Evolutionary conservation across 129 eudicot species (phyloP).

Genomic region (Dittrichia graveolens): DNA sequence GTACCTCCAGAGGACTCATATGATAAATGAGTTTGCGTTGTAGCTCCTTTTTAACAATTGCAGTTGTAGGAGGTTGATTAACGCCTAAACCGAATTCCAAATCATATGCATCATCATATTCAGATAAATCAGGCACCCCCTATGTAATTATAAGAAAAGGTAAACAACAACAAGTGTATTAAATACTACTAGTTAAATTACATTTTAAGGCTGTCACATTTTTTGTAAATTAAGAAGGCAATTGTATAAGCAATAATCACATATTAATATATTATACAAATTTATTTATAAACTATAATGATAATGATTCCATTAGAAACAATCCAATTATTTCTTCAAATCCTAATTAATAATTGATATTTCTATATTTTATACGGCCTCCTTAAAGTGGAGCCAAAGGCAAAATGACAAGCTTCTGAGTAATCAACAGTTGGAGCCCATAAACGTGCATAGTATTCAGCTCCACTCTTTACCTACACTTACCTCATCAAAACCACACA

Average conservation of each 20-base stretch:
- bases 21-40: constrained; percentile 34
- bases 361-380: not conserved
- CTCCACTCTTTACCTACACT: constrained; percentile 37
- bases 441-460: constrained; percentile 26
- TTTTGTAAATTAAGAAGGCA: no score
- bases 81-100: constrained; percentile 36
- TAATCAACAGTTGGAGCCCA: constrained; percentile 28
- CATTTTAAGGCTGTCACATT: no score
- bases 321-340: no score
- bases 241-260: no score
- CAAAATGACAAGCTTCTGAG: constrained; percentile 24
- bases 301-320: no score
- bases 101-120: constrained; percentile 40
- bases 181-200: no score
- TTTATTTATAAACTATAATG: no score
- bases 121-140: constrained; percentile 41
- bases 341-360: not conserved
- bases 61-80: constrained; percentile 38
- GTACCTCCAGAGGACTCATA: constrained; percentile 42
- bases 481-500: constrained; percentile 27
- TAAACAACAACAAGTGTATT: not conserved
- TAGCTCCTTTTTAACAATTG: constrained; percentile 37
- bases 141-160: no score
- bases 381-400: constrained; percentile 21
- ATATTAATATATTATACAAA: no score